phyloP scores from a whole-genome alignment of 2,329 filamentous ascomycete genomes.

The Nannizziopsis barbatae region DNA sequence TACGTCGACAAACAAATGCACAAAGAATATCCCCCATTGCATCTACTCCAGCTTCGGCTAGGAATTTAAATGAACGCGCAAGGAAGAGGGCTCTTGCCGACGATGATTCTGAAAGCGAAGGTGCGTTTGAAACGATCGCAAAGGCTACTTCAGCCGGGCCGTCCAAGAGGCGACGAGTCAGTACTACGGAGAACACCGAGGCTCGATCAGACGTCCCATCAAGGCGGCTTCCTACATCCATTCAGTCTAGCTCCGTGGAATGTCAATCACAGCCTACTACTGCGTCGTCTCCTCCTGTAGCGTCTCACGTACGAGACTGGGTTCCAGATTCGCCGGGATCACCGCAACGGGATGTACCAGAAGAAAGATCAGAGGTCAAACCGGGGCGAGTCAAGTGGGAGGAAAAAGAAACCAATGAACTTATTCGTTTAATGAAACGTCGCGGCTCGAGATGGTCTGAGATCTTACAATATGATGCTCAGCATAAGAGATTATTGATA shows the following conservation, averaged over 20 bases:
- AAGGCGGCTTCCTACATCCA: too few species aligned
- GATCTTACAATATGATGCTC: slow-evolving; percentile 32
- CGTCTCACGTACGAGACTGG: too few species aligned
- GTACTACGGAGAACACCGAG: too few species aligned
- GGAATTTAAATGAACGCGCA: background rate
- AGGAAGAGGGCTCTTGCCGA: slow-evolving; percentile 2
- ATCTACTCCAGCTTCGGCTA: background rate
- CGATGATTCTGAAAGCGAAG: background rate
- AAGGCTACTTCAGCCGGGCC: background rate
- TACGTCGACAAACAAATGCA: slow-evolving; percentile 29
- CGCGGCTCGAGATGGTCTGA: slow-evolving; percentile 38
- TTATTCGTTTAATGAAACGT: slow-evolving; percentile 41
- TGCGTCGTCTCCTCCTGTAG: too few species aligned
- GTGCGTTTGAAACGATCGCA: background rate
- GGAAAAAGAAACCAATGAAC: slow-evolving; percentile 29
- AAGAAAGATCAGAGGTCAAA: background rate
- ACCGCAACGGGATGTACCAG: too few species aligned
- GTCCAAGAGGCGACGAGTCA: slow-evolving; percentile 1
- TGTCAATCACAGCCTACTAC: too few species aligned
- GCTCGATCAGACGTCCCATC: too few species aligned
- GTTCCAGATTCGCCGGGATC: too few species aligned
- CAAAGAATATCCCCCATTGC: slow-evolving; percentile 27
- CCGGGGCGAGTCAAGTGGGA: slow-evolving; percentile 24
- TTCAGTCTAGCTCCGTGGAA: too few species aligned
- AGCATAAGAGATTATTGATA: slow-evolving; percentile 25